phyloP scores from a whole-genome alignment of 2,329 filamentous ascomycete genomes.

The Penicillium capsulatum region DNA sequence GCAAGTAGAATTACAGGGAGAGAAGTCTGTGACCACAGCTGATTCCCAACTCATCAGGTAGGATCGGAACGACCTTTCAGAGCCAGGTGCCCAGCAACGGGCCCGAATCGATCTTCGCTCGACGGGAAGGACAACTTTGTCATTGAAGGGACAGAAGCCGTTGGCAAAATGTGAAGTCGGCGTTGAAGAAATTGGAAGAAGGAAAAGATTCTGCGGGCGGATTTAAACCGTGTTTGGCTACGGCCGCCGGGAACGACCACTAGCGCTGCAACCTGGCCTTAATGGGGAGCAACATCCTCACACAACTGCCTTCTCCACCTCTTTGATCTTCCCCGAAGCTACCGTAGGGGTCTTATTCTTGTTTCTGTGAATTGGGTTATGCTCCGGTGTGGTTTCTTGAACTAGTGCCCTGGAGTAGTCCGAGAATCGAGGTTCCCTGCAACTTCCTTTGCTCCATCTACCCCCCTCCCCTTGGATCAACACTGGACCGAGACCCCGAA shows the following conservation, averaged over 20 bases:
- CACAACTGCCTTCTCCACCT: constrained; percentile 35
- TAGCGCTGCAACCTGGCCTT: constrained; percentile 46
- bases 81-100: constrained; percentile 69
- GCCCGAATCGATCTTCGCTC: constrained; percentile 59
- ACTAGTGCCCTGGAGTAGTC: constrained; percentile 20
- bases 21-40: constrained; percentile 59
- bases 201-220: constrained; percentile 35
- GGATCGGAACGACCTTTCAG: constrained; percentile 62
- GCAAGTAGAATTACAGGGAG: constrained; percentile 1
- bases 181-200: constrained; percentile 40
- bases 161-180: constrained; percentile 59
- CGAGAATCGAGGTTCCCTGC: constrained; percentile 14
- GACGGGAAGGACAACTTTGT: constrained; percentile 63
- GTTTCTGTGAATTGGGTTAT: constrained; percentile 29
- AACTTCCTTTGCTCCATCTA: constrained; percentile 15
- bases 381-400: constrained; percentile 24
- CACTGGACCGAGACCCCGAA: constrained; percentile 21
- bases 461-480: constrained; percentile 26
- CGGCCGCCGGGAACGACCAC: constrained; percentile 34
- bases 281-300: constrained; percentile 33
- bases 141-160: constrained; percentile 50
- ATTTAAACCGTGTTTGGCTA: constrained; percentile 31
- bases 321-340: constrained; percentile 26
- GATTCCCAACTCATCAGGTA: constrained; percentile 65
- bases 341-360: constrained; percentile 27